These are phyloP conservation scores for Tetragonia tetragonoides DNA, from an alignment of 148 eudicot species.

Conservation along the genomic window DNA sequence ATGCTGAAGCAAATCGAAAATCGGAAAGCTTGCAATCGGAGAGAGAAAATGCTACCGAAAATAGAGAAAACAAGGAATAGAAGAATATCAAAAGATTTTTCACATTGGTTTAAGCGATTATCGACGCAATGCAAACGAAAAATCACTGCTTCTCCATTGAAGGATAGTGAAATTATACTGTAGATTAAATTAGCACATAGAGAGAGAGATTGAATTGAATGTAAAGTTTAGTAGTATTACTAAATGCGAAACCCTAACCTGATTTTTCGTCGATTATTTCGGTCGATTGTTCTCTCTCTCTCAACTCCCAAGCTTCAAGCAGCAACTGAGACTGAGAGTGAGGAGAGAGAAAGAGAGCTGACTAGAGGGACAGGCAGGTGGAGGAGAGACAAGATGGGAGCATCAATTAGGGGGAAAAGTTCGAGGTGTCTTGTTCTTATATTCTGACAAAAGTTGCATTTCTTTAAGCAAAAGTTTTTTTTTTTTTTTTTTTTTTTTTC, in stretches of 20 bases:
- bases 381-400: conserved; percentile 6
- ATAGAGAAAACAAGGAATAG: background rate
- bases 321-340: background rate
- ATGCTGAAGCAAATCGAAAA: background rate
- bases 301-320: background rate
- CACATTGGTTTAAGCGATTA: background rate
- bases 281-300: background rate
- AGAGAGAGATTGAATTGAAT: no score
- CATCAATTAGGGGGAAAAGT: background rate
- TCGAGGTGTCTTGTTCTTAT: background rate
- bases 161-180: background rate
- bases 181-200: no score
- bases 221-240: background rate
- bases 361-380: no score
- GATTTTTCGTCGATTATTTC: background rate
- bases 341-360: background rate
- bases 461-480: no score
- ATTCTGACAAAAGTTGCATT: background rate
- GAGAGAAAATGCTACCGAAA: background rate
- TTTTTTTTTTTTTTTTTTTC: no score
- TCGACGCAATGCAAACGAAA: background rate
- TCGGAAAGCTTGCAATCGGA: background rate
- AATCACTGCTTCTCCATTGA: background rate
- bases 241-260: background rate
- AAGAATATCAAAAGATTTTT: background rate